Evolutionary conservation across 202 grass and related monocot species (phyloP), one percentile per base, ranked within the genome.

Genomic region (Zizania palustris): DNA sequence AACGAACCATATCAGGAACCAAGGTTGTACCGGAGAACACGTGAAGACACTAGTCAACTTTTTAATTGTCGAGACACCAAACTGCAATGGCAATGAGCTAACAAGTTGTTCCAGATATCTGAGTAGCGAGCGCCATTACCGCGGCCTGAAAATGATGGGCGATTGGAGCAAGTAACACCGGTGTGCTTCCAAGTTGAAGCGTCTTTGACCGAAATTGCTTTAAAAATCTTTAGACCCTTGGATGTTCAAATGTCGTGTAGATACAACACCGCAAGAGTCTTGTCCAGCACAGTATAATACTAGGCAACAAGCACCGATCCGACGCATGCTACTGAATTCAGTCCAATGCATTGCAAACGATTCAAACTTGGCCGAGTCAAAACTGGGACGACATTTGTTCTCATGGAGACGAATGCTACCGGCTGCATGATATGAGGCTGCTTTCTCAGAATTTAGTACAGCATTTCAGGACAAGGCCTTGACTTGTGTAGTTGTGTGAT

Each of bases 201-300:
- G 58, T 88, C 80, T 76, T 79, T 84, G 80, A 84, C 86, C 73
- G 4, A 41, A 75, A 75, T 11, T 71, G 22, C 85, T 83, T 70
- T 57, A 20, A 12, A 65, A 16, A 84, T 71, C 81, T 88, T 80
- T 84, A 80, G 86, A 84, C 70, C 70, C 63, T 74, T 78, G 73
- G 21, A 48, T 83, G 60, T 74, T 76, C 70, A 80, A 71, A 75
- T 44, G 28, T 28, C n/a, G 34, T 34, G 21, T 65, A 44, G 13
- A 61, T 39, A 28, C 28, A 28, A 28, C 28, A 28, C 28, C 28
- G 28, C 28, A 55, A 63, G 45, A 42, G 73, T 84, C 82, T 48
- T 48, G 28, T 71, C 57, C 46, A 21, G 28, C 28, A 72, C 46
- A 57, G 66, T 78, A 65, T 46, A 72, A 71, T 77, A 78, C 21